Evolutionary conservation across 495 filamentous ascomycete species (phyloP).

Genomic region (Talaromyces ruber): DNA sequence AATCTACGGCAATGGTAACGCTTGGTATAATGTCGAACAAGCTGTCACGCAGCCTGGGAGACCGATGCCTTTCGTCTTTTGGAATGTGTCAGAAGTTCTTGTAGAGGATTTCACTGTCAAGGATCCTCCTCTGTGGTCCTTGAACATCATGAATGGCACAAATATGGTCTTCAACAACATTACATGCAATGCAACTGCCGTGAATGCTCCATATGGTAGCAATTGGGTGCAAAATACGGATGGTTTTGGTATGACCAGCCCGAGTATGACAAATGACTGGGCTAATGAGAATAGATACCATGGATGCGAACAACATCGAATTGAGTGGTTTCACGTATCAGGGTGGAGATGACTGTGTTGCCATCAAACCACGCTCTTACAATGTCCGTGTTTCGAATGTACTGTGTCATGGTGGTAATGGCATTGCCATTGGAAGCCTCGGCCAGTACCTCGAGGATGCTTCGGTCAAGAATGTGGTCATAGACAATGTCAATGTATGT

Average conservation of each 20-base stretch:
- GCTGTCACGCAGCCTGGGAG: conserved; percentile 37
- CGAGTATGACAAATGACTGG: not conserved
- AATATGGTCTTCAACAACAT: conserved; percentile 47
- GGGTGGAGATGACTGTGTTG: conserved; percentile 51
- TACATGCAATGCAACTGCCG: conserved; percentile 37
- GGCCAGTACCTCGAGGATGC: conserved; percentile 51
- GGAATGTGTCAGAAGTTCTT: conserved; percentile 47
- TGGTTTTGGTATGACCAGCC: conserved; percentile 31
- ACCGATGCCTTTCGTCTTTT: conserved; percentile 54
- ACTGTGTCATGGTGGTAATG: conserved; percentile 46
- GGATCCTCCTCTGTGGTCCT: conserved; percentile 43
- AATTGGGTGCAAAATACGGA: conserved; percentile 56
- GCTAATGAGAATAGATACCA: conserved; percentile 33
- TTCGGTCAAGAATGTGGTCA: conserved; percentile 34
- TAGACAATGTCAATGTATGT: conserved; percentile 33
- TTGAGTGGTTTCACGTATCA: conserved; percentile 50
- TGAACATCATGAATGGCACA: conserved; percentile 54
- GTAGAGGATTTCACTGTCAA: conserved; percentile 46
- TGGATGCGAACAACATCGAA: conserved; percentile 43
- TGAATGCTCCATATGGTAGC: conserved; percentile 38
- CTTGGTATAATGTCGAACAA: conserved; percentile 19
- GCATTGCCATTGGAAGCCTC: conserved; percentile 47
- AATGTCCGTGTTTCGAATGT: conserved; percentile 43
- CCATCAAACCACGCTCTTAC: conserved; percentile 49
- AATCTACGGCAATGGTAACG: conserved; percentile 36